Base-by-base conservation (phyloP, 495 filamentous ascomycete species). In the Annulohypoxylon stygium region DNA sequence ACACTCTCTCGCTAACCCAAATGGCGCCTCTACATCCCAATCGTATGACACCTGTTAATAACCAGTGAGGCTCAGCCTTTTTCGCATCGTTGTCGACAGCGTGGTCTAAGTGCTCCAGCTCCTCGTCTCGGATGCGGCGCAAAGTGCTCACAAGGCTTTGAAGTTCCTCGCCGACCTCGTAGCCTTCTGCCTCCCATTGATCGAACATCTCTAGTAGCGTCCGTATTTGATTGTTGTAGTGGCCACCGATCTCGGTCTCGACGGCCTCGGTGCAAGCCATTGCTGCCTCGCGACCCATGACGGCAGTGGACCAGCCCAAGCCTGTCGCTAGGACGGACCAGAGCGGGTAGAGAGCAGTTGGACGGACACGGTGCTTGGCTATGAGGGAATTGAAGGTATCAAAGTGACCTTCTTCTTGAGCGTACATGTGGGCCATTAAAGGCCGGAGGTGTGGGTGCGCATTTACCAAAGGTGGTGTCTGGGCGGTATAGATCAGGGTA, bases 181-280 rank as follows among this genome's bases (percentile, higher is more conserved):
- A 91, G 4, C 94, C 95, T 47, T 85, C 78, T 18, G 78, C 74
- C 76, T 88, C 82, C 85, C 86, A 87, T 77, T 90, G 87, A 34
- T 87, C 85, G 70, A 93, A 86, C 93, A 97, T 98, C 65, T 89
- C 88, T 33, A 98, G 76, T 76, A 99, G 83, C 43, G 86, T 85
- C 55, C 93, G 81, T 36, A 99, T 92, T 82, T 99, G 96, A 45
- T 90, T 90, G 79, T 99, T 99, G 79, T 99, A 99, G 80, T 99
- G 96, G 14, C 88, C 88, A 0, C 97, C 96, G 71, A 99, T 99
- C 84, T 98, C 96, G 33, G 97, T 99, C 84, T 99, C 96, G 33
- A 99, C 94, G 4, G 96, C 96, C 82, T 99, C 96, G 10, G 96
- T 99, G 78, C 96, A 99, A 23, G 97, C 96, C 96, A 99, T 99